Evolutionary conservation across 148 eudicot species (phyloP), one percentile per base, ranked within the genome.

Genomic region (Rhododendron ferrugineum): DNA sequence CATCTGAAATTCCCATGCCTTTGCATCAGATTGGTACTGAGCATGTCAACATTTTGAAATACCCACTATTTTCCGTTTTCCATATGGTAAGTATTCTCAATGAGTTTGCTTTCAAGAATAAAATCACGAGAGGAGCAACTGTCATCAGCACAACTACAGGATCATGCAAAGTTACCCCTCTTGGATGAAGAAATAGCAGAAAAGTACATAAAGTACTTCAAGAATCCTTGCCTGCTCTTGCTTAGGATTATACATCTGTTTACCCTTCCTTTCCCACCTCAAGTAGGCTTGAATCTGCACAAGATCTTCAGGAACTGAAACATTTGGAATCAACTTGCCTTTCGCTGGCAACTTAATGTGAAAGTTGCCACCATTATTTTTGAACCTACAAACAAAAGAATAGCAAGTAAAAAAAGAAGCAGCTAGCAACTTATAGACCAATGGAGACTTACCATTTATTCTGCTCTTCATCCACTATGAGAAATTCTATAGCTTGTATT

Each of bases 211-310:
- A 78, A 77, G 80, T 46, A 44, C 5, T 58, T 32, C 10, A 36
- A 47, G 20, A 84, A 54, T 54, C 42, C 16, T 79, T 84, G 86
- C 99, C 94, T 94, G 92, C 90, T 97, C 95, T 91, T 94, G 86
- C 79, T 97, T 93, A 82, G 98, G 96, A 58, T 90, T 90, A 89
- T 95, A 95, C 85, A 84, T 92, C 86, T 94, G 99, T 91, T 97
- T 97, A 83, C 99, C 99, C 87, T 90, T 93, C 88, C 98, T 94
- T 89, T 97, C 99, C 99, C 99, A 97, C 84, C 99, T 89, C 72
- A 95, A 87, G 86, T 95, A 97, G 52, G 99, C 94, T 90, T 97
- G 99, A 86, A 92, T 49, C 90, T 95, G 98, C 60, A 97, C 99
- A 89, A 97, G 98, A 88, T 97, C 99, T 87, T 97, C 99, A 56